These are phyloP conservation scores for Diutina neorugosa DNA, from an alignment of 1,139 yeast species.

Conservation along the genomic window DNA sequence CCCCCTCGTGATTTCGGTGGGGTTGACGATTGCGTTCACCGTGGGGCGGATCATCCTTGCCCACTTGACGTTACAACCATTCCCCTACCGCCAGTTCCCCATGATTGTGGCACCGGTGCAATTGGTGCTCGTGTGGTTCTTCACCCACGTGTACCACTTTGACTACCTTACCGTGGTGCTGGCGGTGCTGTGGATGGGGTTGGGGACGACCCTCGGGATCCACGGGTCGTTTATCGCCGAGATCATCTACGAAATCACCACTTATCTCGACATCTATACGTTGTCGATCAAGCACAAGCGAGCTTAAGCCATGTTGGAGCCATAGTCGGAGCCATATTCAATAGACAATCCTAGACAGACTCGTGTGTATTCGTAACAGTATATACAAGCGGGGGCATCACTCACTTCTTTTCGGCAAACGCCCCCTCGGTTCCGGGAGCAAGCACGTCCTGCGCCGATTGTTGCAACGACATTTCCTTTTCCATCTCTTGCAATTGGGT, in stretches of 20 bases:
- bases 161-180: constrained; percentile 26
- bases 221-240: constrained; percentile 75
- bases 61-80: constrained; percentile 68
- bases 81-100: constrained; percentile 66
- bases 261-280: constrained; percentile 76
- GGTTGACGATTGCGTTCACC: constrained; percentile 65
- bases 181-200: constrained; percentile 55
- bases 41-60: constrained; percentile 88
- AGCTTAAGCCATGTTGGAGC: constrained; percentile 11
- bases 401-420: constrained; percentile 22
- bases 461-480: constrained; percentile 80
- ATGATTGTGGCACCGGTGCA: constrained; percentile 56
- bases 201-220: constrained; percentile 65
- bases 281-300: constrained; percentile 74
- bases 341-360: background rate
- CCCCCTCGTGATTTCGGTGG: constrained; percentile 58
- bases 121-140: constrained; percentile 27
- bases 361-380: background rate
- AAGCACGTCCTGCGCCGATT: constrained; percentile 71
- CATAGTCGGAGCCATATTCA: background rate
- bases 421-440: constrained; percentile 64
- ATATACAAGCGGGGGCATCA: constrained; percentile 6
- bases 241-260: constrained; percentile 72
- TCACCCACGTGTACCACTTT: constrained; percentile 24
- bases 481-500: constrained; percentile 92